Conservation (phyloP, 129 eudicot genomes). For the Heracleum sosnowskyi region DNA sequence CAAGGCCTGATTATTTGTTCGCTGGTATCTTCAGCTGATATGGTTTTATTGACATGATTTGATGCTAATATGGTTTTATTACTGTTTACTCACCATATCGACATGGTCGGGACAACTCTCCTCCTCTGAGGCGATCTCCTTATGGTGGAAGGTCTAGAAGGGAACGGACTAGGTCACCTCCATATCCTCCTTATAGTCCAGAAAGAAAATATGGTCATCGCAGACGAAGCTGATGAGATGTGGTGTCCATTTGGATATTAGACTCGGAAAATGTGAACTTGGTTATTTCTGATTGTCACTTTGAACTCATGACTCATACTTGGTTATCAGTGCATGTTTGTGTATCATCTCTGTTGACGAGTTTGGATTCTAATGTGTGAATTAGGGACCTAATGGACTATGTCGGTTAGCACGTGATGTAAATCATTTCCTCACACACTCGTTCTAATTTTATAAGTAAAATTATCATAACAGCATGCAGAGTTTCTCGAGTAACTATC, state of each 20-base stretch:
- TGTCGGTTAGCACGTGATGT: background rate
- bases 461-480: background rate
- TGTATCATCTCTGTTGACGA: background rate
- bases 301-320: background rate
- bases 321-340: background rate
- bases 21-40: no score
- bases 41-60: no score
- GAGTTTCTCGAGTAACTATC: no score
- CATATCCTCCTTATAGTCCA: constrained; percentile 53
- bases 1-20: no score
- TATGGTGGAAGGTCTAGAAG: constrained; percentile 83
- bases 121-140: constrained; percentile 54
- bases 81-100: constrained; percentile 64
- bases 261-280: background rate
- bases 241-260: background rate
- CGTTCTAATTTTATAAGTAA: no score
- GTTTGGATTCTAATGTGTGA: background rate
- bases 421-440: background rate
- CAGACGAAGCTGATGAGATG: constrained; percentile 23
- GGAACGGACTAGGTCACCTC: constrained; percentile 64
- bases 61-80: no score
- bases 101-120: constrained; percentile 73
- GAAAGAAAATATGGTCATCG: constrained; percentile 64
- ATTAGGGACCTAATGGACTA: background rate
- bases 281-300: background rate